Percentiles rank a stretch among this genome's conserved stretches.
Conservation (phyloP, 192 early-diverging fungal species). For the Backusella tuberculispora region DNA sequence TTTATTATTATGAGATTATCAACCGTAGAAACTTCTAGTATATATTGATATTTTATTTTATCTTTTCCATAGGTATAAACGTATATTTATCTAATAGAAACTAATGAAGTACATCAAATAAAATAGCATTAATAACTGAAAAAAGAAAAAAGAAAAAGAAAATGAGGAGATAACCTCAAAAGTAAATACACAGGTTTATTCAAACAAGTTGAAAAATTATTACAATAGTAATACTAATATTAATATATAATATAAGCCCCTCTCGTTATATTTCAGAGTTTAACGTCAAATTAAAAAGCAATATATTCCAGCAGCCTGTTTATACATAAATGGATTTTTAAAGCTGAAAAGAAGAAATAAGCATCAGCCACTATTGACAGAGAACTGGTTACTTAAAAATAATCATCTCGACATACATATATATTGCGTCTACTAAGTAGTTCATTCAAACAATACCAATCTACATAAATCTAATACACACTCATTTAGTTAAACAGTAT, state of each 20-base stretch:
- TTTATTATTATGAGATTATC: too few species aligned
- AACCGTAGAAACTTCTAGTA: too few species aligned
- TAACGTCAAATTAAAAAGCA: not conserved
- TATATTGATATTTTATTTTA: too few species aligned
- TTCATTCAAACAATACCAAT: not conserved
- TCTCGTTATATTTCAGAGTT: not conserved
- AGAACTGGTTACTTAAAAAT: not conserved
- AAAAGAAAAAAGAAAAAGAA: not conserved
- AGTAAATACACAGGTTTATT: not conserved
- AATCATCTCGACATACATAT: not conserved
- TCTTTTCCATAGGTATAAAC: too few species aligned
- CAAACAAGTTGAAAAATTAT: not conserved
- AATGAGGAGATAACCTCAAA: not conserved
- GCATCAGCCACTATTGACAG: conserved; percentile 7
- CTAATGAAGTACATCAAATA: too few species aligned
- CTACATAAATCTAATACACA: not conserved
- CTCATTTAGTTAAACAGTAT: not conserved
- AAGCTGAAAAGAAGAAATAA: not conserved
- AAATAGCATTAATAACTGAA: too few species aligned
- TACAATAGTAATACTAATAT: conserved; percentile 5
- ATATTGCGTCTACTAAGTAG: not conserved
- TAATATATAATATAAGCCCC: not conserved
- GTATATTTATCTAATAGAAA: too few species aligned
- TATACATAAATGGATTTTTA: not conserved
- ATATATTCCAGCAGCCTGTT: not conserved